Conservation (phyloP, 73 alveolate genomes). For the Uronychia binucleata region DNA sequence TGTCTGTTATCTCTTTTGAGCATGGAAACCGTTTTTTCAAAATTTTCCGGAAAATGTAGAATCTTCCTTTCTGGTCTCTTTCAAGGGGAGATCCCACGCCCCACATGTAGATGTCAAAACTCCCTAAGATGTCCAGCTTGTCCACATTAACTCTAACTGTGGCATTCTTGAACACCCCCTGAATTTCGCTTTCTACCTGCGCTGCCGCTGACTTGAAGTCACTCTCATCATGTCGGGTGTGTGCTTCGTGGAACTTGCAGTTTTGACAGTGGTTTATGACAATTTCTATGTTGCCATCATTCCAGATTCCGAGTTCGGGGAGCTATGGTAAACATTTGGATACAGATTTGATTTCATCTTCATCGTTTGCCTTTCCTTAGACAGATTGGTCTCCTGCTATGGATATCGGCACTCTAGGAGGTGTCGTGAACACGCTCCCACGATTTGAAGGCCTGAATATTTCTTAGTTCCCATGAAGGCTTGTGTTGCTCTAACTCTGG, state of each 20-base stretch:
- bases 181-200: slow-evolving; percentile 82
- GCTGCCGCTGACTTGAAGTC: slow-evolving; percentile 82
- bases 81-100: slow-evolving; percentile 82
- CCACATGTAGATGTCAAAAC: slow-evolving; percentile 91
- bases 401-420: too few relatives aligned
- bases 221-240: slow-evolving; percentile 93
- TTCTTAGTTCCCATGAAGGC: too few relatives aligned
- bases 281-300: slow-evolving; percentile 87
- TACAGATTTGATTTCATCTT: too few relatives aligned
- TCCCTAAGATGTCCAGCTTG: slow-evolving; percentile 81
- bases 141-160: slow-evolving; percentile 89
- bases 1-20: slow-evolving; percentile 75
- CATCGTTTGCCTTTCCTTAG: too few relatives aligned
- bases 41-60: slow-evolving; percentile 82
- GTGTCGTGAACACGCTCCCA: too few relatives aligned
- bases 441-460: too few relatives aligned
- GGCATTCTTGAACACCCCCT: slow-evolving; percentile 84
- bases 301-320: slow-evolving; percentile 43
- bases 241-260: slow-evolving; percentile 85
- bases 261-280: slow-evolving; percentile 90
- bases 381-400: too few relatives aligned
- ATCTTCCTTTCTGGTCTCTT: slow-evolving; percentile 87
- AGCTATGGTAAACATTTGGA: too few relatives aligned
- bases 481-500: too few relatives aligned
- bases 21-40: slow-evolving; percentile 74